Evolutionary conservation across 2,329 filamentous ascomycete species (phyloP).

Genomic region (Harringtonia lauricola): DNA sequence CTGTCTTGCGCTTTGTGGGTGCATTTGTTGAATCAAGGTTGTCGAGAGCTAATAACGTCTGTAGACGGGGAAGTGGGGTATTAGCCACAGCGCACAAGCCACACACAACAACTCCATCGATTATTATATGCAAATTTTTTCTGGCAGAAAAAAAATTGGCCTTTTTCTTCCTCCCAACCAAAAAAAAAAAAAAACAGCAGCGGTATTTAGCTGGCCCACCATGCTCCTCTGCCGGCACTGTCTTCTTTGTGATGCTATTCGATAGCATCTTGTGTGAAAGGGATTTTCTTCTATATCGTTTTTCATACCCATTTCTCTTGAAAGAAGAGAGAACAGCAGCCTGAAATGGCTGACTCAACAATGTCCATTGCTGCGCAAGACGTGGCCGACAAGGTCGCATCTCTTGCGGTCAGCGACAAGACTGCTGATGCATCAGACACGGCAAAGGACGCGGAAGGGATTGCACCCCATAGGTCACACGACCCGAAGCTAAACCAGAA

Average conservation of each 20-base stretch:
- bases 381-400: constrained; percentile 4
- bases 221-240: constrained; percentile 8
- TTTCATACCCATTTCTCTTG: not conserved
- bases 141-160: not conserved
- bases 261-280: constrained; percentile 4
- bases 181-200: too few species aligned
- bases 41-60: too few species aligned
- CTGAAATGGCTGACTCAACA: constrained; percentile 7
- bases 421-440: not conserved
- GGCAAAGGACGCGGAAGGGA: too few species aligned
- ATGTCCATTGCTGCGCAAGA: constrained; percentile 3
- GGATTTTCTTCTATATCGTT: not conserved
- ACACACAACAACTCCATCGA: too few species aligned
- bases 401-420: constrained; percentile 7
- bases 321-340: not conserved
- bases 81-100: too few species aligned
- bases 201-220: constrained; percentile 3
- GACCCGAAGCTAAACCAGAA: constrained; percentile 67
- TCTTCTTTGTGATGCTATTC: constrained; percentile 7
- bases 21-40: too few species aligned
- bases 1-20: too few species aligned
- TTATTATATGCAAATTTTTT: too few species aligned
- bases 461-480: constrained; percentile 40
- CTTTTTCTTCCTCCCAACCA: constrained; percentile 1
- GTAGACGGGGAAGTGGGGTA: too few species aligned